Evolutionary conservation across 2,329 filamentous ascomycete species (phyloP), one percentile per base, ranked within the genome.

Genomic region (Hymenoscyphus fraxineus): DNA sequence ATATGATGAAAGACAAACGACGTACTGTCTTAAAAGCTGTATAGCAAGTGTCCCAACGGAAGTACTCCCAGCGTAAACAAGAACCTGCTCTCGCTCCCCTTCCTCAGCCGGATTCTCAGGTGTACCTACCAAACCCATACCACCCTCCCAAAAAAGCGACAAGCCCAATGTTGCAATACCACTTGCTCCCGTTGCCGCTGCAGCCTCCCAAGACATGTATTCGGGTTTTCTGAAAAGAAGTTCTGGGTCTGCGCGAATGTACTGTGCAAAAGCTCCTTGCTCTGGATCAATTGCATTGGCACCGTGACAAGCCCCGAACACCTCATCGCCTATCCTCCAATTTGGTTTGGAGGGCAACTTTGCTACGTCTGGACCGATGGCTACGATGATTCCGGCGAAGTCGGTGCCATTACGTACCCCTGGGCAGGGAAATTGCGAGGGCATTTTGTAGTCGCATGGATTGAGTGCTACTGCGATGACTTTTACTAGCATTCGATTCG

Each of bases 41-140:
- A 41, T 40, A 59, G 41, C 32, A 16, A 59, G 4, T 58, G 77
- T 78, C 0, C 81, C 81, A 0, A 74, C 77, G 0, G 79, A 72
- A 1, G 80, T 80, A 44, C 73, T 74, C 1, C 80, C 82, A 2
- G 81, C 82, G 58, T 77, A 77, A 3, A 84, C 77, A 1, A 84
- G 72, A 0, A 83, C 38, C 7, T 59, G 12, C 7, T n/a, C 15
- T 40, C 32, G 58, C 27, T 27, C 27, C 27, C 27, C 27, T n/a
- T 40, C 27, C 38, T 41, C 58, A 3, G 31, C 22, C 6, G 55
- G 55, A 32, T 58, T 2, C 74, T 13, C n/a, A 51, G 12, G 32
- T 16, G 15, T 27, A 3, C 3, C 55, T 58, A 31, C 9, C 7
- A 58, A 15, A 13, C 31, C 55, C 22, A 58, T 9, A 35, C 10